Conservation (phyloP, 1,284 basidiomycete species). For the Pseudozyma sp. region DNA sequence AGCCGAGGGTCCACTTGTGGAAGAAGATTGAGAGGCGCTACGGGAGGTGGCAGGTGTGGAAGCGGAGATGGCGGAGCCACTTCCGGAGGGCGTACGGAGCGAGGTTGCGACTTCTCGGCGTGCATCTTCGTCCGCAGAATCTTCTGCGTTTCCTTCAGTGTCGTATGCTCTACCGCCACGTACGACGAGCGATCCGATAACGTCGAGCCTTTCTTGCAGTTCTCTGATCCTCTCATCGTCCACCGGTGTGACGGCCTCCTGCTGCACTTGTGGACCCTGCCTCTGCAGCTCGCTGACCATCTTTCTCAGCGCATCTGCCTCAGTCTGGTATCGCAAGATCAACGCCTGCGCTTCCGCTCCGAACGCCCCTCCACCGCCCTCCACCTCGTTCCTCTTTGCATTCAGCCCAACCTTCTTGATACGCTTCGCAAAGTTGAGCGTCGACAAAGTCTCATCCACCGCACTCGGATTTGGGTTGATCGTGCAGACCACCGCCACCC, state of each 20-base stretch:
- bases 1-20: conserved; percentile 9
- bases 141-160: conserved; percentile 18
- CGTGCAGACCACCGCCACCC: conserved; percentile 95
- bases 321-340: conserved; percentile 58
- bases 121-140: too few relatives aligned
- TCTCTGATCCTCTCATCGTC: conserved; percentile 43
- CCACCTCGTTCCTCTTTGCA: conserved; percentile 90
- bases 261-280: conserved; percentile 1
- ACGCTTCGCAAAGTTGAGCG: conserved; percentile 86
- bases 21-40: conserved; percentile 16
- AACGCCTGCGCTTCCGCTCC: conserved; percentile 61
- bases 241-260: conserved; percentile 12
- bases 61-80: neutral
- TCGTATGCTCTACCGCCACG: conserved; percentile 45
- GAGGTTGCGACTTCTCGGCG: too few relatives aligned
- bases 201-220: conserved; percentile 57
- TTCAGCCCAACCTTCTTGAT: conserved; percentile 84
- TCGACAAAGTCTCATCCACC: conserved; percentile 83
- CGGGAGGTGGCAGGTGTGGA: conserved; percentile 19
- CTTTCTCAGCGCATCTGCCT: conserved; percentile 57
- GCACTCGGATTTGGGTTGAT: conserved; percentile 72
- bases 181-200: conserved; percentile 59
- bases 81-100: neutral
- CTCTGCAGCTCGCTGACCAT: conserved; percentile 53
- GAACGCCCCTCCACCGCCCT: conserved; percentile 31